These are phyloP conservation scores for Neopestalotiopsis sp. DNA, from an alignment of 2,329 filamentous ascomycete genomes.

Conservation along the genomic window DNA sequence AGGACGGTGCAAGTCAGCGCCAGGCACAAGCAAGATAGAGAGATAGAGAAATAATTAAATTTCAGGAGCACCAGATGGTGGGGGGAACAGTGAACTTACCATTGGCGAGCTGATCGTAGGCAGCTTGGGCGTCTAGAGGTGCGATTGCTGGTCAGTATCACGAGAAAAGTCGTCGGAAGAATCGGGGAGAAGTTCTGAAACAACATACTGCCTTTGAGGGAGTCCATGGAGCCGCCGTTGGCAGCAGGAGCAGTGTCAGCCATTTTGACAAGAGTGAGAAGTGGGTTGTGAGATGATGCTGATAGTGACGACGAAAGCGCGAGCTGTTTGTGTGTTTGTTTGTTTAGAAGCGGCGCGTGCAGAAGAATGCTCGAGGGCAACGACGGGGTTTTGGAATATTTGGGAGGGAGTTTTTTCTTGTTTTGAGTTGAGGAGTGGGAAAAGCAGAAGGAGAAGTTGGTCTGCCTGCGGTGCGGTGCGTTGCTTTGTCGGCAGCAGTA, in stretches of 20 bases:
- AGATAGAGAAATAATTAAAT: background rate
- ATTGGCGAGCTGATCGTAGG: constrained; percentile 53
- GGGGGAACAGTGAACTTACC: constrained; percentile 41
- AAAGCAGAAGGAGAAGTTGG: background rate
- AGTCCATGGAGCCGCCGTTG: constrained; percentile 54
- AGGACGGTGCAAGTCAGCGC: constrained; percentile 13
- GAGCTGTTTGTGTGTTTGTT: background rate
- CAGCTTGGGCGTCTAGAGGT: constrained; percentile 52
- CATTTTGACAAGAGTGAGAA: constrained; percentile 38
- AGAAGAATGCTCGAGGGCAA: background rate
- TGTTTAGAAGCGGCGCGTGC: background rate
- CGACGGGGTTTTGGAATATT: background rate
- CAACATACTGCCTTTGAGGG: constrained; percentile 57
- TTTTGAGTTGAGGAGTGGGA: background rate
- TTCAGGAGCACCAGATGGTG: background rate
- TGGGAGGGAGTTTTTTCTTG: background rate
- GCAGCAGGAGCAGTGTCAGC: constrained; percentile 47
- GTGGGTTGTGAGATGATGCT: constrained; percentile 19
- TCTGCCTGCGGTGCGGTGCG: background rate
- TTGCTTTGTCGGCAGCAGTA: background rate
- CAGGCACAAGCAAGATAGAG: background rate
- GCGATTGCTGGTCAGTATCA: constrained; percentile 33
- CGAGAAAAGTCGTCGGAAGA: constrained; percentile 26
- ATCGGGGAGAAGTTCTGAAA: constrained; percentile 29
- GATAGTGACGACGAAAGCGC: background rate